Conservation (phyloP, 116 monocot species). For the Zostera marina region DNA sequence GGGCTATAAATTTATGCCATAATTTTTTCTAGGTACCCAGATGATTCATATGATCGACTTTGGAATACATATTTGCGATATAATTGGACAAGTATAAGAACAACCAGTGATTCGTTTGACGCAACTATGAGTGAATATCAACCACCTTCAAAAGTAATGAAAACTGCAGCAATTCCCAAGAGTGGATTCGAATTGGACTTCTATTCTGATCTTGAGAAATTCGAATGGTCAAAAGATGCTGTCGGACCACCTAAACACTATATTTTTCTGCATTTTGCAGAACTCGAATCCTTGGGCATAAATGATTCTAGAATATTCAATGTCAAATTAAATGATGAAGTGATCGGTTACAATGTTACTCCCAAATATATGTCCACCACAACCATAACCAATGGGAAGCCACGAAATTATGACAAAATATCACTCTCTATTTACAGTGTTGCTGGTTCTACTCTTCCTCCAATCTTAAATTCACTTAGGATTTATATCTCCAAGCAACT, state of each 20-base stretch:
- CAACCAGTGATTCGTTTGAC: too few species aligned
- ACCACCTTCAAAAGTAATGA: background rate
- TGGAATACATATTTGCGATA: too few species aligned
- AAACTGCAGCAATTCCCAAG: background rate
- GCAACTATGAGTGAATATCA: too few species aligned
- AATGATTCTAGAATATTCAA: background rate
- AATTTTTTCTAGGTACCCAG: background rate
- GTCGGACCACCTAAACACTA: too few species aligned
- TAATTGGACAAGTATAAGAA: too few species aligned
- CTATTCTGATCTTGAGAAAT: too few species aligned
- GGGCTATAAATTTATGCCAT: background rate
- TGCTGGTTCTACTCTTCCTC: background rate
- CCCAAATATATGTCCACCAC: background rate
- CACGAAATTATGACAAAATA: background rate
- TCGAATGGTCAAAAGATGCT: too few species aligned
- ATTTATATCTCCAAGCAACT: background rate
- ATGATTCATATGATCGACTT: background rate
- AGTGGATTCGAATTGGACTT: background rate
- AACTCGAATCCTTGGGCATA: background rate
- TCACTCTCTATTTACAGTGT: background rate
- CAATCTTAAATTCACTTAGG: constrained; percentile 1
- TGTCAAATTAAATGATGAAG: background rate
- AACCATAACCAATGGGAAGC: background rate
- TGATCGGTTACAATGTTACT: background rate
- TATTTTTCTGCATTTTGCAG: background rate